Base-by-base conservation (phyloP, 2,329 filamentous ascomycete species). In the Trematosphaeria pertusa region DNA sequence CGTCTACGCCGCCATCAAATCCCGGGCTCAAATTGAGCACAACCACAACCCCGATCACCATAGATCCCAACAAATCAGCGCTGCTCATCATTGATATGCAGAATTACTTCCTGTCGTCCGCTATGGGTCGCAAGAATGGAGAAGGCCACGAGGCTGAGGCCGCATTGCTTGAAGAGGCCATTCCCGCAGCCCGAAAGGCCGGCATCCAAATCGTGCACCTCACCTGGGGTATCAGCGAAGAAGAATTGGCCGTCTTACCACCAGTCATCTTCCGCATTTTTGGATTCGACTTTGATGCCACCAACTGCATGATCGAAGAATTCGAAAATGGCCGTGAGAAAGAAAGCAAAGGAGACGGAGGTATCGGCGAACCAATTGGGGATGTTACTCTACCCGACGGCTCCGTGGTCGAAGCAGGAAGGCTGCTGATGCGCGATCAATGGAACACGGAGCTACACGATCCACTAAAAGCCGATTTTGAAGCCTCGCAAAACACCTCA, bases 81-180 rank as follows among this genome's bases (percentile, higher is more conserved):
- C 67, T 75, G 12, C 53, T 75, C 15, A 67, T 75, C 36, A 71
- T 75, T 47, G 72, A 75, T 55, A 75, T 75, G 73, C 73, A 75
- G 46, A 75, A 75, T 55, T 74, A 72, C 58, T 75, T 76, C 54
- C 65, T 75, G 34, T 63, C 58, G 4, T 38, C 55, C 12, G 37
- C 58, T 1, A 61, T 68, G 7, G 64, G 66, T 9, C 61, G 58
- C 17, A 26, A 19, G 7, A 35, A 36, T 14, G 52, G 56, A 5
- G 37, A 59, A 0, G 62, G 65, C 7, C 65, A 67, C 38, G 18
- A 28, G 0, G 67, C 66, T 4, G 65, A 65, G 15, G 49, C 67
- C 3, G 50, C 69, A 6, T 62, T 73, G 4, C 39, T 69, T n/a
- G 44, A 56, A 10, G 56, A 66, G 31, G 71, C 69, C 12, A 71